phyloP scores from a whole-genome alignment of 1,139 yeast genomes.

The Sugiyamaella novakii region DNA sequence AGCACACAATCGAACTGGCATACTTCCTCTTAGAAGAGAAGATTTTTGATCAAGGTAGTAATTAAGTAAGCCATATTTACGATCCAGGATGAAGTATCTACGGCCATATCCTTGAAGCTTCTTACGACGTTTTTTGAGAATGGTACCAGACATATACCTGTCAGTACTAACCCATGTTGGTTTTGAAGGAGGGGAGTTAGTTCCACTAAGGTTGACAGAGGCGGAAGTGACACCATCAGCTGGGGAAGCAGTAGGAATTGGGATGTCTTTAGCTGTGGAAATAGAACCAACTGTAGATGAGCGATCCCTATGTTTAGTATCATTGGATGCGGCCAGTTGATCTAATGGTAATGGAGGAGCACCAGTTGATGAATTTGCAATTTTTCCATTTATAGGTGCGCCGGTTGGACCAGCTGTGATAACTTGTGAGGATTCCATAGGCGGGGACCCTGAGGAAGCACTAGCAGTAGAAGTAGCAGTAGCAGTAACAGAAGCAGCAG shows the following conservation, averaged over 20 bases:
- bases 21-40: conserved; percentile 80
- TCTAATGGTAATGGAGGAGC: conserved; percentile 15
- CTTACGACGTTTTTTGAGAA: conserved; percentile 77
- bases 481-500: neutral
- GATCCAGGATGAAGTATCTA: conserved; percentile 80
- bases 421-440: neutral
- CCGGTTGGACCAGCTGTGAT: conserved; percentile 2
- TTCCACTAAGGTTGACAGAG: neutral
- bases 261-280: neutral
- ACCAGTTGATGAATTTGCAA: conserved; percentile 13
- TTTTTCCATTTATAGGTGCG: conserved; percentile 5
- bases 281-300: neutral
- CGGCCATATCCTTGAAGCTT: conserved; percentile 86
- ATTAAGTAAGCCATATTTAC: conserved; percentile 77
- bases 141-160: conserved; percentile 60
- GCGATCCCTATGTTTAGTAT: neutral
- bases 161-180: conserved; percentile 35
- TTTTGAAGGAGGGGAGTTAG: neutral
- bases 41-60: conserved; percentile 75
- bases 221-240: neutral
- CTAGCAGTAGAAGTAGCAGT: neutral
- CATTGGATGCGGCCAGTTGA: neutral
- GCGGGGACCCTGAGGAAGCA: neutral
- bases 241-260: neutral
- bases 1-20: conserved; percentile 81